Evolutionary conservation across 345 rosid species (phyloP).

Genomic region (Salix koriyanagi): DNA sequence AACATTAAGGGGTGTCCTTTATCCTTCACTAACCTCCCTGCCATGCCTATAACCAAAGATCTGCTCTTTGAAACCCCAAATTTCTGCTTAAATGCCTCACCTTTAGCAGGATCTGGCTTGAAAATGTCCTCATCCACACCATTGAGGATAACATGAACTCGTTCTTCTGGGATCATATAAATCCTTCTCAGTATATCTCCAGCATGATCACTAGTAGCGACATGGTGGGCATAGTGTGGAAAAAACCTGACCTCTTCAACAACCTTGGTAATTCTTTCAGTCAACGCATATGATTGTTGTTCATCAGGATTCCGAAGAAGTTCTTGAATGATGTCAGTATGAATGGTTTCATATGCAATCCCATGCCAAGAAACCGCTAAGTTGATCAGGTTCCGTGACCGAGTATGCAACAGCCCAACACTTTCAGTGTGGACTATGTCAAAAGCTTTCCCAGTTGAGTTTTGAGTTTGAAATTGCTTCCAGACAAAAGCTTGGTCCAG

Average conservation of each 20-base stretch:
- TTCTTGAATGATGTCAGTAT: conserved; percentile 84
- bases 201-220: conserved; percentile 87
- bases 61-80: conserved; percentile 43
- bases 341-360: conserved; percentile 85
- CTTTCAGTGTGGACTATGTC: conserved; percentile 87
- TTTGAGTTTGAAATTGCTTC: conserved; percentile 62
- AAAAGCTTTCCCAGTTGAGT: conserved; percentile 63
- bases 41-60: conserved; percentile 64
- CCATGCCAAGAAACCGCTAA: conserved; percentile 87
- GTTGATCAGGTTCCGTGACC: conserved; percentile 57
- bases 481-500: conserved; percentile 69
- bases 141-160: conserved; percentile 81
- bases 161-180: conserved; percentile 90
- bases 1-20: conserved; percentile 80
- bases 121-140: conserved; percentile 75
- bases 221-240: conserved; percentile 76
- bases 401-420: conserved; percentile 77
- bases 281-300: conserved; percentile 44
- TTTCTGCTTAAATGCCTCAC: conserved; percentile 44
- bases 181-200: conserved; percentile 83
- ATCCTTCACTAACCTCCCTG: conserved; percentile 88
- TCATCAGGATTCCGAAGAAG: conserved; percentile 55
- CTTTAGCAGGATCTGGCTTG: conserved; percentile 49
- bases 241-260: conserved; percentile 86
- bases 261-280: conserved; percentile 56